Evolutionary conservation across 306 rosid genomes (phyloP), one percentile per base, ranked within the genome.

Genomic region (Prunus salicina): DNA sequence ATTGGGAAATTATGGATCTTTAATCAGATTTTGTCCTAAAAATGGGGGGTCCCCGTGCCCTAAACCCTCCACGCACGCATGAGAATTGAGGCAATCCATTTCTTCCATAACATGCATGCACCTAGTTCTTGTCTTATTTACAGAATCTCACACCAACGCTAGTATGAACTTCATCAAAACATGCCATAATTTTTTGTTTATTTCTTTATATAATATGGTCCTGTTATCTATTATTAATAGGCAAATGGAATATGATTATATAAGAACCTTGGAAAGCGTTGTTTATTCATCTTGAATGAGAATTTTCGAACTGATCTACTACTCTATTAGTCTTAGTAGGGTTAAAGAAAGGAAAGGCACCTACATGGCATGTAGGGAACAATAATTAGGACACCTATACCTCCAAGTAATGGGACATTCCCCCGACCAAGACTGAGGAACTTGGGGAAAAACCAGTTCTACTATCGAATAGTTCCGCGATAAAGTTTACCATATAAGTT

Each of bases 361-460:
- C 75, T 20, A 12, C 30, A 3, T 38, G 34, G 65, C 64, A 56
- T 34, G 13, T 13, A 55, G 20, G n/a, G 55, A 43, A 58, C 67
- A 25, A 46, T 43, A 60, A 24, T 16, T 43, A 73, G 57, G 77
- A 73, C 69, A 25, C 77, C 19, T 15, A 60, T 10, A 60, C 58
- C n/a, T 60, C 68, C 68, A 60, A 60, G 45, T 25, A 73, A 60
- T 60, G 68, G 46, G 68, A 73, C 68, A 60, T 45, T 60, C 16
- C 25, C 67, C 57, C 19, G 53, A 41, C 55, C 67, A 57, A 72
- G 30, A 38, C 52, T 53, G 15, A 34, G 52, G 56, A 28, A 70
- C 56, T 19, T 25, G 14, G 34, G 43, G 3, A 8, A 14, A 49
- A 13, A n/a, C 15, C 5, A 62, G 67, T 62, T 63, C 12, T 3